A percentile compares a stretch with the other conserved stretches of the same genome.
phyloP scores from a whole-genome alignment of 768 basidiomycete genomes.

The Macrolepiota dolichaula region DNA sequence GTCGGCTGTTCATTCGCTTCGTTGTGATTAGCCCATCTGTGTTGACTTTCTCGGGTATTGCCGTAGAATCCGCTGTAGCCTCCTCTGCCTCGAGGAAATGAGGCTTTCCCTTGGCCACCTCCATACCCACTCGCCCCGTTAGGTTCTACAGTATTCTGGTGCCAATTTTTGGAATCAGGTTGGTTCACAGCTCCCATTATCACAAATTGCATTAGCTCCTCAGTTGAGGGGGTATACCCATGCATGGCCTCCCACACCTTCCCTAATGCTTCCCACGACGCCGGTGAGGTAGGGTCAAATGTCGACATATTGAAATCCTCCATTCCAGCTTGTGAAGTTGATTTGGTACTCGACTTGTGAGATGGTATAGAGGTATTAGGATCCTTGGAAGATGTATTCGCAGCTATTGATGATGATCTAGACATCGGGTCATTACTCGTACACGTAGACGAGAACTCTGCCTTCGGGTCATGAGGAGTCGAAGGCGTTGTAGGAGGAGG shows the following conservation, averaged over 20 bases:
- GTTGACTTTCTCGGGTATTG: constrained; percentile 43
- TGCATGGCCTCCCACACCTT: constrained; percentile 72
- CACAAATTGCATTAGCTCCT: constrained; percentile 75
- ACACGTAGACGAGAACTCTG: constrained; percentile 38
- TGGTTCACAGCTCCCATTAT: constrained; percentile 27
- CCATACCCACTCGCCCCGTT: constrained; percentile 9
- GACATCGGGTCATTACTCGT: constrained; percentile 44
- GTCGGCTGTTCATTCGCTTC: constrained; percentile 34
- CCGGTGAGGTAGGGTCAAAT: constrained; percentile 71
- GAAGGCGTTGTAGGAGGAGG: constrained; percentile 31
- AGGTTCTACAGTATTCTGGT: constrained; percentile 11
- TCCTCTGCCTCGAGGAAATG: constrained; percentile 26
- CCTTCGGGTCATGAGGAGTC: constrained; percentile 8
- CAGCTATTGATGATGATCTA: constrained; percentile 49
- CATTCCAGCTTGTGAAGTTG: constrained; percentile 42
- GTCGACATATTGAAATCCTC: constrained; percentile 65
- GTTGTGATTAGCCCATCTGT: constrained; percentile 27
- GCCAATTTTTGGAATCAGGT: constrained; percentile 13
- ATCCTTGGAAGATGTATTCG: constrained; percentile 54
- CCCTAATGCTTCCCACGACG: constrained; percentile 80
- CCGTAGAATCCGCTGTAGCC: constrained; percentile 45
- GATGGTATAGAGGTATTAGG: constrained; percentile 33
- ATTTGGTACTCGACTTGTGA: constrained; percentile 26
- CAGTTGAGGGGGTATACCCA: constrained; percentile 66
- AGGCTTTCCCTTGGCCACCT: constrained; percentile 17